These are phyloP conservation scores for Hymenoscyphus salicellus DNA, from an alignment of 2,329 filamentous ascomycete species.

Conservation along the genomic window DNA sequence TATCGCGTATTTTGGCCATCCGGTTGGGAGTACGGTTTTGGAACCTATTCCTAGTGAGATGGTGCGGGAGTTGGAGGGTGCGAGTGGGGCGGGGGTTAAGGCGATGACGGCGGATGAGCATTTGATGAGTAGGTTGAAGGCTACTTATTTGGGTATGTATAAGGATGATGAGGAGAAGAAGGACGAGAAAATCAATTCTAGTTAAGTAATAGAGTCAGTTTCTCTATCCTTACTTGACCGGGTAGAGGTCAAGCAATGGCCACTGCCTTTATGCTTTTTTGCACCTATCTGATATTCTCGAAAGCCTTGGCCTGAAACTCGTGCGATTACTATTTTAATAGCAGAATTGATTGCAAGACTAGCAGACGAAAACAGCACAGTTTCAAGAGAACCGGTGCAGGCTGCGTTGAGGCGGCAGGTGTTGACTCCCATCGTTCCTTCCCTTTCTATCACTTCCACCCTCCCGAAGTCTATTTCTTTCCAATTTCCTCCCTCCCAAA, in stretches of 20 bases:
- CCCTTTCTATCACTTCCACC: neutral
- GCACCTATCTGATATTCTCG: neutral
- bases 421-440: neutral
- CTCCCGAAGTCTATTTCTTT: neutral
- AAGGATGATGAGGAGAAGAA: slow-evolving; percentile 37
- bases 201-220: neutral
- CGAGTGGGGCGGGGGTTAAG: slow-evolving; percentile 42
- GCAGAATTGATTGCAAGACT: too few relatives aligned
- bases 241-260: too few relatives aligned
- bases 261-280: neutral
- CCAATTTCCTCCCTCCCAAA: neutral
- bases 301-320: too few relatives aligned
- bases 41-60: slow-evolving; percentile 59
- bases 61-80: slow-evolving; percentile 44
- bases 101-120: slow-evolving; percentile 64
- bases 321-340: too few relatives aligned
- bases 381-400: neutral
- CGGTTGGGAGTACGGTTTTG: slow-evolving; percentile 51
- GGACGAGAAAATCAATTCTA: slow-evolving; percentile 3
- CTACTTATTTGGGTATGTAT: slow-evolving; percentile 58
- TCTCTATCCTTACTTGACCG: neutral
- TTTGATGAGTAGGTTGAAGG: slow-evolving; percentile 57
- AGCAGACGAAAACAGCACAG: too few relatives aligned
- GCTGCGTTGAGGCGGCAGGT: neutral
- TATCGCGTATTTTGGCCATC: slow-evolving; percentile 68